These are phyloP conservation scores for Hippophae tibetana DNA, from an alignment of 306 rosid genomes.

Conservation along the genomic window DNA sequence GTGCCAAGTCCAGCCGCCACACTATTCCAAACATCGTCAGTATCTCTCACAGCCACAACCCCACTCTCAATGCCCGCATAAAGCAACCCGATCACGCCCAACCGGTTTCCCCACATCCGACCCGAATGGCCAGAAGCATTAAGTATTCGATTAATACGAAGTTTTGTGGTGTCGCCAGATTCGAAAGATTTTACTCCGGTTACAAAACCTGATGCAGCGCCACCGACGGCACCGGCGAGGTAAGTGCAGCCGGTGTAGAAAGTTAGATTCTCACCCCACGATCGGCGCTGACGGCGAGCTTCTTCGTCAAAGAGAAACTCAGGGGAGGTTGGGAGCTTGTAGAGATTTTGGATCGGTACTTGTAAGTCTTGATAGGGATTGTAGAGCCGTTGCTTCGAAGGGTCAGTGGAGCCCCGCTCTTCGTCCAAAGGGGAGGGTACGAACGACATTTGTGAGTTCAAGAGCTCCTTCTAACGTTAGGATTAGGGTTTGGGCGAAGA, in stretches of 20 bases:
- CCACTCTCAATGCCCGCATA: conserved; percentile 90
- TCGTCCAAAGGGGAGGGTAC: conserved; percentile 34
- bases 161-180: conserved; percentile 71
- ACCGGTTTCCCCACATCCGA: conserved; percentile 75
- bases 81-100: conserved; percentile 68
- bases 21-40: conserved; percentile 82
- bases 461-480: not conserved
- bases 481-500: not conserved
- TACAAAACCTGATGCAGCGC: conserved; percentile 53
- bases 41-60: conserved; percentile 49
- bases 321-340: conserved; percentile 81
- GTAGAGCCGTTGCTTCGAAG: conserved; percentile 51
- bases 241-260: conserved; percentile 88
- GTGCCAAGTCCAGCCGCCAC: conserved; percentile 84
- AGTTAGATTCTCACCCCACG: conserved; percentile 89
- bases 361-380: conserved; percentile 90
- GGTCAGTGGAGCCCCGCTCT: conserved; percentile 32
- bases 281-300: conserved; percentile 74
- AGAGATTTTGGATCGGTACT: conserved; percentile 57
- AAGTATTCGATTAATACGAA: conserved; percentile 64
- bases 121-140: conserved; percentile 85
- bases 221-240: conserved; percentile 64
- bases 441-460: conserved; percentile 35
- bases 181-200: conserved; percentile 73
- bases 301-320: conserved; percentile 87